Evolutionary conservation across 164 flowering plant species (phyloP), one percentile per base, ranked within the genome.

Genomic region (Berberis thunbergii): DNA sequence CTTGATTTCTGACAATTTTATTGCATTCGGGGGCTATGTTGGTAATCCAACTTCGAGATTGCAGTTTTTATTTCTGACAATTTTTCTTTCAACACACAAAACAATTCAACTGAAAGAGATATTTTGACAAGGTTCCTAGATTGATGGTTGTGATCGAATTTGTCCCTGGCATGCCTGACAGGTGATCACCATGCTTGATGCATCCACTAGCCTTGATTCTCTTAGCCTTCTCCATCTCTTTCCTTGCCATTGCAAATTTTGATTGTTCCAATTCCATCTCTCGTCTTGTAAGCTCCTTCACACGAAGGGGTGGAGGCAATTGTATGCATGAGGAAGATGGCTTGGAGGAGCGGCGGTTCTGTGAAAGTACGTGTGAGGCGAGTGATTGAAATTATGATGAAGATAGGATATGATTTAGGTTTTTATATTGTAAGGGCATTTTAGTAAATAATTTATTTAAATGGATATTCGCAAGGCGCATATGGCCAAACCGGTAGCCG

Each of bases 191-290:
- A 85, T 84, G 86, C 93, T 82, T 58, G 83, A 66, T 43, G 95
- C 64, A 60, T 78, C 89, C 1, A 78, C 64, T 74, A 70, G 74
- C 9, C 76, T 80, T 93, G 77, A 86, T 67, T 61, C 73, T 79
- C 78, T 86, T 86, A 4, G 88, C 97, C 46, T 65, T 81, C 73
- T 82, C 94, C 40, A 83, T 82, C 44, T 88, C 97, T 46, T 83
- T 74, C 66, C 91, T 79, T 2, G 98, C 98, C 2, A 86, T 75
- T 6, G 92, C 79, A 54, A 94, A 87, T 64, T 94, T 97, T 1
- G 88, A 76, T 68, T 94, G 91, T 2, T 97, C 98, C 72, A 86
- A 49, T 81, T 90, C 96, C 86, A 90, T 94, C 72, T 94, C 98
- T 66, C 83, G 62, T 77, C 84, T 76, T 4, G 96, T 83, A 45